Evolutionary conservation across 257 asterid species (phyloP).

Genomic region (Fraxinus anomala): DNA sequence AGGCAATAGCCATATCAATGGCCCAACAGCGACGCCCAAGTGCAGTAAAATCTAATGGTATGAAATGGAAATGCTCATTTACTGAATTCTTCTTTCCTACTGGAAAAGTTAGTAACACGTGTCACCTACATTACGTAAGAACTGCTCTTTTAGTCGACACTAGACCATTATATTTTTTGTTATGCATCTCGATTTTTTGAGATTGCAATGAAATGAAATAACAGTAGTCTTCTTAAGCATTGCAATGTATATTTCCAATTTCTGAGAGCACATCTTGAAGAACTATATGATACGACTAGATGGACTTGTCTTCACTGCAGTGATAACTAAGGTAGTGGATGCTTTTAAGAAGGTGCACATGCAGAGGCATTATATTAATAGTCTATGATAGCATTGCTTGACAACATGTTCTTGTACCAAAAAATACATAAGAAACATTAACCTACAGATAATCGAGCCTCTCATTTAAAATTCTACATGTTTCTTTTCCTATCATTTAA

Average conservation of each 20-base stretch:
- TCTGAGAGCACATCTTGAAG: too few species aligned
- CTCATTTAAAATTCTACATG: too few species aligned
- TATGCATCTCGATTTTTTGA: not conserved
- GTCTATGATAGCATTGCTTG: too few species aligned
- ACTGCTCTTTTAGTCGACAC: not conserved
- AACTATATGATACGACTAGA: too few species aligned
- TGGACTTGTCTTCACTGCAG: too few species aligned
- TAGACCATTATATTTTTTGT: not conserved
- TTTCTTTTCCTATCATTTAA: too few species aligned
- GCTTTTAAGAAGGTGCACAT: too few species aligned
- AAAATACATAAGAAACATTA: too few species aligned
- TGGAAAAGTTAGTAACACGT: not conserved
- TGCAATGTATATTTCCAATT: not conserved
- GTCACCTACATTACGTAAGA: not conserved
- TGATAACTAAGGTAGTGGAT: too few species aligned
- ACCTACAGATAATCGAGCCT: too few species aligned
- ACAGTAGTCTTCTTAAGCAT: not conserved
- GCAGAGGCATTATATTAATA: too few species aligned
- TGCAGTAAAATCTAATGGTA: conserved; percentile 54
- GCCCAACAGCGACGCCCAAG: conserved; percentile 71
- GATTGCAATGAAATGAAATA: not conserved
- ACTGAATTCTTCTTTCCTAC: not conserved
- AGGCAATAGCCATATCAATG: conserved; percentile 81
- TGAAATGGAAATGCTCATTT: conserved; percentile 5
- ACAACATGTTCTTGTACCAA: too few species aligned